Base-by-base conservation (phyloP, 192 early-diverging fungal genomes). In the Coemansia sp. region DNA sequence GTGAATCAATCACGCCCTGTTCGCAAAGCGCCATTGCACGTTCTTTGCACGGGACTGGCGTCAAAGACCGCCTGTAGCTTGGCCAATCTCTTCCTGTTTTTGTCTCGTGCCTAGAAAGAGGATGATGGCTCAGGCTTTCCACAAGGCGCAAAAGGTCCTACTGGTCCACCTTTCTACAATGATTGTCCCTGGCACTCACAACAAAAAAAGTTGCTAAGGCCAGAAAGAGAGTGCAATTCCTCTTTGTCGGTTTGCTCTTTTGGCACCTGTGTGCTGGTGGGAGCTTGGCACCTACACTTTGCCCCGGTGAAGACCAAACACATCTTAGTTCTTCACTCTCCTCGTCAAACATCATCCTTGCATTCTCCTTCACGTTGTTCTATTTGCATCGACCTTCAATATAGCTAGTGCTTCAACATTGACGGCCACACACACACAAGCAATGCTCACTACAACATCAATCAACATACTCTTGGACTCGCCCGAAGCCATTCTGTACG, bases 401-500 rank as follows among this genome's bases (percentile, higher is more conserved):
- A 27, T 27, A 12, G 52, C 52, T 24, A 22, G 57, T 36, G 31
- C 31, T 16, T 60, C 57, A 33, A 34, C 33, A 34, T 60, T 34
- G 57, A 18, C 57, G 16, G 31, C 57, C 6, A 34, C 57, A 57
- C 27, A 34, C 27, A 29, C 31, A 18, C 57, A 12, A 10, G 16
- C 59, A 41, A 79, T 84, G 77, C 63, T 76, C 27, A 72, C 68
- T 0, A n/a, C 67, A 22, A 34, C 63, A 22, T 65, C 77, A 22
- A 27, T 84, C 16, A 38, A 52, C 29, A 41, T 84, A 27, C 43
- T 61, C 12, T 71, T 65, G 13, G 77, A 79, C 66, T 71, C 77
- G 22, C 42, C 49, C 29, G 74, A 84, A 12, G 74, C 60, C 51
- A 57, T 74, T 13, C 69, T 84, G 38, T 72, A 70, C 31, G 82